Base-by-base conservation (phyloP, 768 basidiomycete genomes). In the Phlebiopsis gigantea region DNA sequence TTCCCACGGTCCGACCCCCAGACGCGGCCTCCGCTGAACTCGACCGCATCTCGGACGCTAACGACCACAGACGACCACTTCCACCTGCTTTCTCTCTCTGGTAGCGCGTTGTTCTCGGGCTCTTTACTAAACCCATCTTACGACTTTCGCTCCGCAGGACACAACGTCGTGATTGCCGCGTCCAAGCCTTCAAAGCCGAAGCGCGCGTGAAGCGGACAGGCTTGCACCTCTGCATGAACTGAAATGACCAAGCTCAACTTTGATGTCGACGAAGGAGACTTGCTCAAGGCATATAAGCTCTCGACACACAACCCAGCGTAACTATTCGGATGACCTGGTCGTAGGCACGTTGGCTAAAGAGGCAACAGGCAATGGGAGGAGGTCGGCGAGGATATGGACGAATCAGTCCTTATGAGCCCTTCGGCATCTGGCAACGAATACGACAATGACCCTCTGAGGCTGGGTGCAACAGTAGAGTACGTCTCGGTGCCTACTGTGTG, bases 221-320 rank as follows among this genome's bases (percentile, higher is more conserved):
- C 44, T 19, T 2, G 5, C 10, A 10, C 12, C 10, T 10, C 15
- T 31, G 14, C 45, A 31, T 29, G 25, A 39, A 45, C 30, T 19
- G 39, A 51, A 22, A 58, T 86, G 82, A 79, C 80, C 26, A 82
- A 78, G 62, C 75, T 85, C 56, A 85, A 83, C 65, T 79, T 90
- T 62, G 77, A 84, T 46, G 77, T 86, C 25, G 92, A 94, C 69
- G 91, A 94, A 69, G 89, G 83, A 8, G 72, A 87, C 10, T 72
- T 98, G 42, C 81, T 98, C 57, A 93, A 93, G 72, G 80, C 90
- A 1, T 98, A 98, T 67, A 87, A 85, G 59, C 80, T 98, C 45
- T 85, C 87, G 12, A 84, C 83, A 21, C 74, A 93, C 42, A 75
- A 80, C 39, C 94, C 95, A 31, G 83, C 77, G 90, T 92, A 78